Evolutionary conservation across 2,329 filamentous ascomycete species (phyloP).

Genomic region (Monilinia polystroma): DNA sequence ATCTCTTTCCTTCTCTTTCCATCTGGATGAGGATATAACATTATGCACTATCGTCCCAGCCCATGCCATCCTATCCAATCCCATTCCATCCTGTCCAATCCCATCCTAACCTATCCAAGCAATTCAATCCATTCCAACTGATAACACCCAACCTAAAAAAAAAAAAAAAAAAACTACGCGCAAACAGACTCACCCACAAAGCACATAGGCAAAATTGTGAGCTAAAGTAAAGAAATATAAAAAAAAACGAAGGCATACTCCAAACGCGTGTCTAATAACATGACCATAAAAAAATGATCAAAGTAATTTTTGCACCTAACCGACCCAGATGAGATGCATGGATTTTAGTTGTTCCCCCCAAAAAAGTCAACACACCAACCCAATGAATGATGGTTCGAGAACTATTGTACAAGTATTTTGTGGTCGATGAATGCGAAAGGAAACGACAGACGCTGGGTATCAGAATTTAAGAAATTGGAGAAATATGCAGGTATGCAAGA

Average conservation of each 20-base stretch:
- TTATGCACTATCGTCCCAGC: slow-evolving; percentile 9
- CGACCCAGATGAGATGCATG: slow-evolving; percentile 10
- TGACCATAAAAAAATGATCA: slow-evolving; percentile 1
- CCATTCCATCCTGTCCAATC: background rate
- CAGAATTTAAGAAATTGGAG: slow-evolving; percentile 17
- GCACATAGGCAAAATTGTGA: background rate
- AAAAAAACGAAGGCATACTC: background rate
- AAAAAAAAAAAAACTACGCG: background rate
- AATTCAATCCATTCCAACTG: background rate
- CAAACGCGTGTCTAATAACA: background rate
- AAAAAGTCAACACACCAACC: slow-evolving; percentile 13
- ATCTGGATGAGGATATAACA: slow-evolving; percentile 11
- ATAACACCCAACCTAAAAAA: background rate
- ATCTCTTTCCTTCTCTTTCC: background rate
- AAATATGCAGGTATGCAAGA: slow-evolving; percentile 21
- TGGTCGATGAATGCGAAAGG: slow-evolving; percentile 14
- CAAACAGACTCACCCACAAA: slow-evolving; percentile 1
- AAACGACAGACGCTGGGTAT: slow-evolving; percentile 23
- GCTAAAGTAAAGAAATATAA: background rate
- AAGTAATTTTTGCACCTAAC: slow-evolving; percentile 9
- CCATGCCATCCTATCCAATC: background rate
- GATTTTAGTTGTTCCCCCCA: background rate
- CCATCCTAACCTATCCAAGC: background rate
- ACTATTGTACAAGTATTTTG: slow-evolving; percentile 18
- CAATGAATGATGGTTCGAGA: slow-evolving; percentile 9